Evolutionary conservation across 306 rosid genomes (phyloP), one percentile per base, ranked within the genome.

Genomic region (Quillaja saponaria): DNA sequence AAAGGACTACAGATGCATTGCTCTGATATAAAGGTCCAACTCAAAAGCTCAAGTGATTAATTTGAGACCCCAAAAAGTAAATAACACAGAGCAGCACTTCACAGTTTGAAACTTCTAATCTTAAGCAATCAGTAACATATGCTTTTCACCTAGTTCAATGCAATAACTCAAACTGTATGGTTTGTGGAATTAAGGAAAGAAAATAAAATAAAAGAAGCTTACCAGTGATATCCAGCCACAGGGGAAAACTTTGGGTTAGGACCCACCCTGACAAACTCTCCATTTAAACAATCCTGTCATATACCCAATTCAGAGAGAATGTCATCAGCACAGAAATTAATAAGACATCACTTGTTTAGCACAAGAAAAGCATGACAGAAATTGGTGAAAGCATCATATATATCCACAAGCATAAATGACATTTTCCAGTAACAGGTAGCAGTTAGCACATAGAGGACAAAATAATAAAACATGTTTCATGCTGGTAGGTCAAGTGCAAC

Each of bases 241-340:
- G 96, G 95, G 41, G 84, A 10, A 75, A 92, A 88, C 72, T 81
- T 88, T 0, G 94, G 85, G 73, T 92, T 92, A 20, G 98, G 95
- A 48, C 99, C 98, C 49, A 92, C 96, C 72, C 96, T 77, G 34
- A 88, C 98, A 84, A 88, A 92, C 81, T 92, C 98, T 42, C 96
- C 96, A 58, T 88, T 83, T 73, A 92, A 83, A 80, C 96, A 92
- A 61, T 86, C 90, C 96, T 92, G 68, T 59, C 62, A 38, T 25
- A 64, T 21, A 59, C 15, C 13, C 18, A 58, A 34, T 19, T 70
- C 39, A 56, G 49, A 69, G 52, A 58, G 49, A 50, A 75, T 38
- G 59, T 31, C 33, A 57, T 66, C 17, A 60, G 62, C 16, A 17
- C 42, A 48, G 21, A 48, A 12, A 18, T 13, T 34, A 35, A 63